These are phyloP conservation scores for Penicillium nucicola DNA, from an alignment of 495 filamentous ascomycete species.

Conservation along the genomic window DNA sequence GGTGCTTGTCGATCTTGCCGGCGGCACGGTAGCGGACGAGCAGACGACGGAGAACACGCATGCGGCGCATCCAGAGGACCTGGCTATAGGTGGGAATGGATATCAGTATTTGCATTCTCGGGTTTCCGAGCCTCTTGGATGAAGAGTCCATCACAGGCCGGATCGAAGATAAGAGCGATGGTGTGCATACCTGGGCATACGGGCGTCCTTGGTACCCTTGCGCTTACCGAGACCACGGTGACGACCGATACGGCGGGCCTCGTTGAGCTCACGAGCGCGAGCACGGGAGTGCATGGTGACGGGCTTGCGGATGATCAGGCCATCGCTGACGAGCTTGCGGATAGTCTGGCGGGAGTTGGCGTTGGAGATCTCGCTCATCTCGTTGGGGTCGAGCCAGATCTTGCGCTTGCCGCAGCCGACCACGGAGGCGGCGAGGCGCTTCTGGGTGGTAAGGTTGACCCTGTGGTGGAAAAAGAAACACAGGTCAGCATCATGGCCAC, in stretches of 20 bases:
- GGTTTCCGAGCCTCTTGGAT: neutral
- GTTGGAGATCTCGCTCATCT: slow-evolving; percentile 99
- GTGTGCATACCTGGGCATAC: slow-evolving; percentile 88
- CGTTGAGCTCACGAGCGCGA: slow-evolving; percentile 86
- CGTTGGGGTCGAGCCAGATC: slow-evolving; percentile 99
- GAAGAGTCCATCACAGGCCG: neutral
- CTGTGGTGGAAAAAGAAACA: slow-evolving; percentile 49
- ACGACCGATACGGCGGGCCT: slow-evolving; percentile 85
- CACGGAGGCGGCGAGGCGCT: slow-evolving; percentile 98
- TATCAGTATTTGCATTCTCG: slow-evolving; percentile 14
- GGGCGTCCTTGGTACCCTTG: slow-evolving; percentile 99
- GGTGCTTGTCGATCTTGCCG: slow-evolving; percentile 99
- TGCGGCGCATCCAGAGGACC: slow-evolving; percentile 99
- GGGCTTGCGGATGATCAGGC: slow-evolving; percentile 99
- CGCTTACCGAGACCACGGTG: slow-evolving; percentile 99
- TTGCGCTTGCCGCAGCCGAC: slow-evolving; percentile 98
- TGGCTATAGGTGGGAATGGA: slow-evolving; percentile 52
- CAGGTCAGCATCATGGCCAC: slow-evolving; percentile 34
- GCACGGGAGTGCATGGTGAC: slow-evolving; percentile 99
- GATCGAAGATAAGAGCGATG: neutral
- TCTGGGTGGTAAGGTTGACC: slow-evolving; percentile 99
- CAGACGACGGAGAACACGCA: slow-evolving; percentile 96
- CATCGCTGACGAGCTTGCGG: slow-evolving; percentile 99
- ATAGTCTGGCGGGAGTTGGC: slow-evolving; percentile 99
- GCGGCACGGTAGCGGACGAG: slow-evolving; percentile 98